Base-by-base conservation (phyloP, 768 basidiomycete genomes). In the Podaxis carcinomalis region DNA sequence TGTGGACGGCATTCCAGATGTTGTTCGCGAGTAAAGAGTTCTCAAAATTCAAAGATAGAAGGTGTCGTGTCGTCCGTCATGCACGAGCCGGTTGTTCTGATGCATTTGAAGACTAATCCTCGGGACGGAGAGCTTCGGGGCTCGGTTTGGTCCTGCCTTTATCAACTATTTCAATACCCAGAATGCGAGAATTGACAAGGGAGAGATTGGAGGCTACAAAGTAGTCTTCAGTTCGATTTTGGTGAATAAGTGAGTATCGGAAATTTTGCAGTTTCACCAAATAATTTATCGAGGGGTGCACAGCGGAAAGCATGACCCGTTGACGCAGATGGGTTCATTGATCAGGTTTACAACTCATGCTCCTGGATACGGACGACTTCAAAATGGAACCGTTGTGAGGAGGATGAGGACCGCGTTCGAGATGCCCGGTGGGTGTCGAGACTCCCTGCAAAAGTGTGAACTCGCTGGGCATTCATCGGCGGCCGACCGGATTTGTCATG, bases 41-140 rank as follows among this genome's bases (percentile, higher is more conserved):
- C 52, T 51, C 57, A 4, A n/a, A 19, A 13, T 59, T 59, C 32
- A 51, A 16, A 21, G 39, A 40, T 5, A 27, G 57, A 59, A 59
- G 57, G 57, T 59, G 13, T 27, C 4, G n/a, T 11, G 36, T 28
- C 19, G 2, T 6, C 11, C 1, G 4, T 54, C 28, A 25, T 23
- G 37, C 37, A 54, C 14, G 11, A 23, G n/a, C 10, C 13, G 3
- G 14, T 5, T 5, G 42, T 50, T 36, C 49, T 59, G 36, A 56
- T 27, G 23, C 5, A 7, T 9, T 51, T n/a, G 13, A 35, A 59
- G 57, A 16, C 11, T 59, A 5, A 59, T 59, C 16, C 51, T 59
- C 3, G 57, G 28, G n/a, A 59, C 57, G 2, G 57, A 59, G 50
- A 51, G 57, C 9, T 59, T 59, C 11, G 57, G 57, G 13, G 57